Conservation (phyloP, 2,329 filamentous ascomycete genomes). For the Ophiocordyceps polyrhachis-furcata region DNA sequence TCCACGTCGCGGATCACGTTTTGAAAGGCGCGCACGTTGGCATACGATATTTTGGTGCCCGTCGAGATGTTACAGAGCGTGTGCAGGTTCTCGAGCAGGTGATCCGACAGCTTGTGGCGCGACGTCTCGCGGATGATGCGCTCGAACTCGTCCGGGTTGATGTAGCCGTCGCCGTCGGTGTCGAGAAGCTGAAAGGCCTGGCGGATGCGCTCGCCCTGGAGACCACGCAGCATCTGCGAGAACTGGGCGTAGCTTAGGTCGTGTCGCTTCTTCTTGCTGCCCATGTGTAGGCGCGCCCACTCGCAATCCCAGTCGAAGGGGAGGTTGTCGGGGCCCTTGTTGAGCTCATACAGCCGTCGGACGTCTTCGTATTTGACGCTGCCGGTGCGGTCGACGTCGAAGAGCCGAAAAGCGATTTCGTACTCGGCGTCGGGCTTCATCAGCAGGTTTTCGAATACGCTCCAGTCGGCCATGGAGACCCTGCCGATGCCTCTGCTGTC, state of each 20-base stretch:
- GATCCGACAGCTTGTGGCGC: conserved; percentile 91
- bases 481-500: conserved; percentile 59
- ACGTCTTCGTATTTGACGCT: conserved; percentile 82
- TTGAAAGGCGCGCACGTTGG: conserved; percentile 93
- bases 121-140: conserved; percentile 88
- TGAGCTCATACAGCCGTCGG: conserved; percentile 65
- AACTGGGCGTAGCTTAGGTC: conserved; percentile 92
- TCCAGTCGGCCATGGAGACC: conserved; percentile 72
- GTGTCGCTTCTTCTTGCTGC: conserved; percentile 71
- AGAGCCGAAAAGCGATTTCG: conserved; percentile 93
- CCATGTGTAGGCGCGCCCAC: conserved; percentile 90
- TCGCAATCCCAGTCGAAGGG: conserved; percentile 96
- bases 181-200: conserved; percentile 91
- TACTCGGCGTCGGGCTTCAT: conserved; percentile 94
- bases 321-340: conserved; percentile 69
- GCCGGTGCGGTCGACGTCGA: conserved; percentile 71
- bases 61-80: conserved; percentile 89
- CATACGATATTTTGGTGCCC: conserved; percentile 88
- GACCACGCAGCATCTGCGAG: conserved; percentile 88
- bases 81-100: conserved; percentile 75
- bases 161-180: conserved; percentile 82
- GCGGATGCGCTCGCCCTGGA: conserved; percentile 88
- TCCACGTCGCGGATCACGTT: conserved; percentile 98
- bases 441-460: conserved; percentile 82
- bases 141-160: conserved; percentile 89